Evolutionary conservation across 495 filamentous ascomycete genomes (phyloP).

Genomic region (Choiromyces venosus): DNA sequence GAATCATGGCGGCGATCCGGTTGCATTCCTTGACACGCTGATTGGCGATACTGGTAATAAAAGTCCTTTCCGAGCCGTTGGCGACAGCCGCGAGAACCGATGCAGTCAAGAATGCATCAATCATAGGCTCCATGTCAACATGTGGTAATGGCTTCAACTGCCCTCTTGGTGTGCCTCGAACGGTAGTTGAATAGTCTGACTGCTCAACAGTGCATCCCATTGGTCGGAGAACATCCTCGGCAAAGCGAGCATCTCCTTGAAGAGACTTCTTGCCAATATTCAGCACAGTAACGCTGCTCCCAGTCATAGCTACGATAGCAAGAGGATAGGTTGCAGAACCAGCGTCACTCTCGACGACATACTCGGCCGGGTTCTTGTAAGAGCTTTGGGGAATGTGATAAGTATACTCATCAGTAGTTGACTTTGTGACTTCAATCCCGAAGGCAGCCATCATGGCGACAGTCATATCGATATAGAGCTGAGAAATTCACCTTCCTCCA

Average conservation of each 20-base stretch:
- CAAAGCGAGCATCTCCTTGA: constrained; percentile 94
- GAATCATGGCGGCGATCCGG: constrained; percentile 92
- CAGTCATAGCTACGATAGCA: constrained; percentile 89
- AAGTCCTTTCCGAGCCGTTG: constrained; percentile 63
- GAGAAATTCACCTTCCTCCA: constrained; percentile 91
- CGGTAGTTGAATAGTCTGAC: constrained; percentile 79
- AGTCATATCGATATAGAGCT: constrained; percentile 98
- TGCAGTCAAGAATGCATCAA: constrained; percentile 93
- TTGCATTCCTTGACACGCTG: constrained; percentile 99
- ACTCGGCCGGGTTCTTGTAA: constrained; percentile 80
- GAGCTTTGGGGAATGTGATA: constrained; percentile 86
- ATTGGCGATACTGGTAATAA: constrained; percentile 93
- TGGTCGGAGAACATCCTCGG: constrained; percentile 77
- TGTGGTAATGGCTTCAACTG: constrained; percentile 59
- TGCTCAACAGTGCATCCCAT: constrained; percentile 94
- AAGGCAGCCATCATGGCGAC: constrained; percentile 96
- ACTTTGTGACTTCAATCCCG: constrained; percentile 71
- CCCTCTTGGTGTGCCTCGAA: constrained; percentile 75
- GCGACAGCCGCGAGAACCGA: constrained; percentile 89
- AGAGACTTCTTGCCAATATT: constrained; percentile 90
- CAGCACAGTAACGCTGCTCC: constrained; percentile 88
- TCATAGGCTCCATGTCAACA: constrained; percentile 99
- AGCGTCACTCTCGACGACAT: constrained; percentile 92
- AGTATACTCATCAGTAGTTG: constrained; percentile 70
- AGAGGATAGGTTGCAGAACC: constrained; percentile 97